Evolutionary conservation across 2,329 filamentous ascomycete genomes (phyloP).

Genomic region (Domatiomyces catenatus): DNA sequence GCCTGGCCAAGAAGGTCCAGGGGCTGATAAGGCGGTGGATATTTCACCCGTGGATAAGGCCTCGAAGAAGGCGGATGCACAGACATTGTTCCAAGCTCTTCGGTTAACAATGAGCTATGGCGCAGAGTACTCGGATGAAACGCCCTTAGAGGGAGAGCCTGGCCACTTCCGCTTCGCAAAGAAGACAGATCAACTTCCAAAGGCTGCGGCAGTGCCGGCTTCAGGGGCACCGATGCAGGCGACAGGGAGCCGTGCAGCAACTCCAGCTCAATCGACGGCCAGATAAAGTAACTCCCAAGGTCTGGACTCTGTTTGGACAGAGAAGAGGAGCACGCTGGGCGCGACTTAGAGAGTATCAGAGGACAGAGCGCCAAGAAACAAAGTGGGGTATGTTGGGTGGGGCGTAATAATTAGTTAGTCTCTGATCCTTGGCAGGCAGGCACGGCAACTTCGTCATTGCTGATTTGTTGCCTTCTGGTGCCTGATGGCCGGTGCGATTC

Average conservation of each 20-base stretch:
- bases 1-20: conserved; percentile 20
- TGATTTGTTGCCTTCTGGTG: conserved; percentile 1
- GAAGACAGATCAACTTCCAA: conserved; percentile 19
- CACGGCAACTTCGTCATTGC: conserved; percentile 1
- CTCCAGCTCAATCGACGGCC: not conserved
- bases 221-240: not conserved
- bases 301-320: not conserved
- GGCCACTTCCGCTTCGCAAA: conserved; percentile 44
- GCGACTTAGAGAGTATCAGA: too few species aligned
- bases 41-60: conserved; percentile 1
- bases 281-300: not conserved
- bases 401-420: not conserved
- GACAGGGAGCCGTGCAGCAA: not conserved
- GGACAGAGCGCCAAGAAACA: not conserved
- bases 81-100: conserved; percentile 34
- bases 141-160: conserved; percentile 46
- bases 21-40: conserved; percentile 1
- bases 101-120: conserved; percentile 38
- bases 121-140: conserved; percentile 50
- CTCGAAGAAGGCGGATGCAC: conserved; percentile 20
- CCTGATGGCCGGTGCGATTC: not conserved
- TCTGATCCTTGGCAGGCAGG: not conserved
- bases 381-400: not conserved
- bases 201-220: not conserved
- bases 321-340: too few species aligned